Evolutionary conservation across 306 rosid species (phyloP).

Genomic region (Phaseolus lunatus): DNA sequence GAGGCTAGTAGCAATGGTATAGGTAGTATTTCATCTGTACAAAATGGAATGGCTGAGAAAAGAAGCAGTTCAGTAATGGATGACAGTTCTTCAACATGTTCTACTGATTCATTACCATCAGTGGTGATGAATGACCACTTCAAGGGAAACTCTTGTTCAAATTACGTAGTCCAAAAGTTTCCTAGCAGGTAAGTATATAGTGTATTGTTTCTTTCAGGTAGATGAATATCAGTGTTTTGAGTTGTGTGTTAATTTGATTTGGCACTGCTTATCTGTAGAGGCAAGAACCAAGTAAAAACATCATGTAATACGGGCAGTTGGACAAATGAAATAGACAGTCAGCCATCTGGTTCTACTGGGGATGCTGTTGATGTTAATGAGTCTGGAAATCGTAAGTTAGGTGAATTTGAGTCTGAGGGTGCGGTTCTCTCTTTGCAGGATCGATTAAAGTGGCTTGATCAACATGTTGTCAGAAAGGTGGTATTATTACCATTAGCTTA

Average conservation of each 20-base stretch:
- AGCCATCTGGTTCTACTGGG: constrained; percentile 57
- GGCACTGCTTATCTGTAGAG: constrained; percentile 57
- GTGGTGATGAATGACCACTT: constrained; percentile 65
- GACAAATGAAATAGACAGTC: constrained; percentile 72
- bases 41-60: constrained; percentile 73
- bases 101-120: constrained; percentile 93
- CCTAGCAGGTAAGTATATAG: constrained; percentile 66
- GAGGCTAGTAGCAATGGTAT: constrained; percentile 74
- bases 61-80: constrained; percentile 72
- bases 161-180: constrained; percentile 63
- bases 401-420: constrained; percentile 65
- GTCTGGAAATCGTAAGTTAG: constrained; percentile 60
- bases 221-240: constrained; percentile 16
- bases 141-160: constrained; percentile 66
- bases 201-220: constrained; percentile 32
- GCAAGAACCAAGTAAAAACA: constrained; percentile 66
- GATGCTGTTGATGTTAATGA: constrained; percentile 59
- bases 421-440: constrained; percentile 62
- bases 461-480: constrained; percentile 71
- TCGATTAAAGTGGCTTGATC: constrained; percentile 69
- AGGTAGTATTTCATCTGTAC: constrained; percentile 63
- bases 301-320: constrained; percentile 56
- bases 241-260: constrained; percentile 35
- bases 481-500: constrained; percentile 18
- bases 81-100: constrained; percentile 97